Evolutionary conservation across 2,329 filamentous ascomycete genomes (phyloP), one percentile per base, ranked within the genome.

Genomic region (Pseudogymnoascus sp.): DNA sequence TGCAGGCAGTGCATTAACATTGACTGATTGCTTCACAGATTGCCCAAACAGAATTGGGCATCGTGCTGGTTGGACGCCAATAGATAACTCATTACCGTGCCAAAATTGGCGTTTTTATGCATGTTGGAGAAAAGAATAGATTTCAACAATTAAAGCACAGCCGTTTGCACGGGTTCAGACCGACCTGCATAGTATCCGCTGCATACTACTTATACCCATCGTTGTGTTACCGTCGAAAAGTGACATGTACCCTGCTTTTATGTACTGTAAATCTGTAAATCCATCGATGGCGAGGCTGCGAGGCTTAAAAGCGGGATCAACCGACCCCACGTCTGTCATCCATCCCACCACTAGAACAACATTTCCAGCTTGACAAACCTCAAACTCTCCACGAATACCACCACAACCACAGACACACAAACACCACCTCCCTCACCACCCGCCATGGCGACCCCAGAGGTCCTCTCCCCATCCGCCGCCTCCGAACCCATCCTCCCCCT

Each of bases 401-500:
- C 25, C 36, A 30, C 30, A 25, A 42, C 25, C 36, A 30, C 30
- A 25, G 33, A 63, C 60, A 39, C 38, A 55, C 60, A 42, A 63
- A 28, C 39, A 64, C 38, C 45, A 33, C 42, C 45, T 23, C 19
- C 19, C 5, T 36, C 23, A 36, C n/a, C 19, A 11, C 61, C 49
- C 45, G 60, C 39, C 22, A 66, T 64, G 63, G 64, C 55, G 23
- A 23, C 58, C 25, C 11, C 60, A 33, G 23, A 28, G 12, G 45
- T 36, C 11, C 45, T 23, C 14, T 38, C 35, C 14, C 30, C 23
- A 49, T 39, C 45, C 39, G 61, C 42, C 63, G 23, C 63, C 59
- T 33, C 65, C 61, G 42, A 64, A 39, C 71, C 70, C 58, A 63
- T 69, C 62, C 69, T 68, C 52, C 76, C 80, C 67, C 85, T 90